phyloP scores from a whole-genome alignment of 257 asterid genomes.

The Nicotiana benthamiana region DNA sequence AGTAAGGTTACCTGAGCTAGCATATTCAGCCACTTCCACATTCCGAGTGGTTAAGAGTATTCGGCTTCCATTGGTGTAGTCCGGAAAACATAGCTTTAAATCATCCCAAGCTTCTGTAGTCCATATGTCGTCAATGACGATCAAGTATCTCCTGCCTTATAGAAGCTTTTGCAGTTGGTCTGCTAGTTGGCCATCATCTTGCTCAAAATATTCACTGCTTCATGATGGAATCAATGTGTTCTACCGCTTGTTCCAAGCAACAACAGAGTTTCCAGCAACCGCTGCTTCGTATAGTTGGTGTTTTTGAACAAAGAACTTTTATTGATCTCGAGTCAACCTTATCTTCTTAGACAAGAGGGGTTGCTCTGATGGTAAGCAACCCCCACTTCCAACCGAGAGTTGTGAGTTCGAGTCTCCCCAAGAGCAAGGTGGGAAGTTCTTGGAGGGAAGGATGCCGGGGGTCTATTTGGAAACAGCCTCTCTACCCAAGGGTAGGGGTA shows the following conservation, averaged over 20 bases:
- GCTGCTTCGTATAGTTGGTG: too few species aligned
- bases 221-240: neutral
- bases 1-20: too few species aligned
- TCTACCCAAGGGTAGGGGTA: too few species aligned
- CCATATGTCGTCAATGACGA: slow-evolving; percentile 17
- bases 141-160: neutral
- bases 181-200: neutral
- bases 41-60: slow-evolving; percentile 12
- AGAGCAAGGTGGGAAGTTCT: too few species aligned
- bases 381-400: too few species aligned
- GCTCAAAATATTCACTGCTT: too few species aligned
- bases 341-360: too few species aligned
- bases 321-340: neutral
- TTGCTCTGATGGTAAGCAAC: too few species aligned
- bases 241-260: neutral
- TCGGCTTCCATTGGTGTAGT: slow-evolving; percentile 9
- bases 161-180: neutral
- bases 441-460: too few species aligned
- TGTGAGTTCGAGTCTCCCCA: too few species aligned
- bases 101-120: neutral
- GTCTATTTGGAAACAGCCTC: too few species aligned
- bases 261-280: too few species aligned
- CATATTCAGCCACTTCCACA: neutral
- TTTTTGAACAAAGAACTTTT: neutral
- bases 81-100: neutral